Evolutionary conservation across 2,329 filamentous ascomycete species (phyloP).

Genomic region (Fusarium decemcellulare): DNA sequence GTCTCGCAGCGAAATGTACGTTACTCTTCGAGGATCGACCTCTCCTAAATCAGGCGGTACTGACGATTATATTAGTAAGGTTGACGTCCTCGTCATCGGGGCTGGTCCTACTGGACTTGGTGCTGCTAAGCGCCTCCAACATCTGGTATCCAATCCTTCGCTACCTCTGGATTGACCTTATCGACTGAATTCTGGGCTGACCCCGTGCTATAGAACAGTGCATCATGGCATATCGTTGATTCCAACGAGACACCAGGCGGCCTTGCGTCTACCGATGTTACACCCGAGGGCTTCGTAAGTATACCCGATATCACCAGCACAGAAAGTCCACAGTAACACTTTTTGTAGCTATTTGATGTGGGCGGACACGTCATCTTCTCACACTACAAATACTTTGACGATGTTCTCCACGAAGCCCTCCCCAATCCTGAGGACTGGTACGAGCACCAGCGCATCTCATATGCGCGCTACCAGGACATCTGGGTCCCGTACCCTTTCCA

Average conservation of each 20-base stretch:
- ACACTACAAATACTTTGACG: slow-evolving; percentile 99
- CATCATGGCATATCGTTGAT: slow-evolving; percentile 97
- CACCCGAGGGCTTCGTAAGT: slow-evolving; percentile 97
- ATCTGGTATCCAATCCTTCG: slow-evolving; percentile 75
- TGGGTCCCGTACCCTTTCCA: slow-evolving; percentile 99
- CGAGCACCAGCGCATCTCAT: slow-evolving; percentile 97
- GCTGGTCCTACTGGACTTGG: slow-evolving; percentile 97
- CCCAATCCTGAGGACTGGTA: slow-evolving; percentile 97
- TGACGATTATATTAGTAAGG: slow-evolving; percentile 71
- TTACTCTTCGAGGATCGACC: too few species aligned
- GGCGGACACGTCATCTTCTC: slow-evolving; percentile 99
- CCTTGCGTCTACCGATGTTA: slow-evolving; percentile 95
- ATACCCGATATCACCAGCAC: slow-evolving; percentile 26
- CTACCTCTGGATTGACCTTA: neutral
- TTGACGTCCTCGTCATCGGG: slow-evolving; percentile 98
- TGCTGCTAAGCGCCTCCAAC: slow-evolving; percentile 97
- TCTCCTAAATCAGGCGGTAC: neutral
- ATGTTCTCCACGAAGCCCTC: slow-evolving; percentile 96
- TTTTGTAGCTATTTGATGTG: slow-evolving; percentile 90
- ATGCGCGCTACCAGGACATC: slow-evolving; percentile 94
- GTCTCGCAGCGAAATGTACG: slow-evolving; percentile 2
- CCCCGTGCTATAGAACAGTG: slow-evolving; percentile 75
- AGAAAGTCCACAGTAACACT: slow-evolving; percentile 20
- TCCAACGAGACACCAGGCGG: slow-evolving; percentile 92
- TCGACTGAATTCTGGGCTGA: slow-evolving; percentile 35